Evolutionary conservation across 495 filamentous ascomycete genomes (phyloP), one percentile per base, ranked within the genome.

Genomic region (Penicillium salamii): DNA sequence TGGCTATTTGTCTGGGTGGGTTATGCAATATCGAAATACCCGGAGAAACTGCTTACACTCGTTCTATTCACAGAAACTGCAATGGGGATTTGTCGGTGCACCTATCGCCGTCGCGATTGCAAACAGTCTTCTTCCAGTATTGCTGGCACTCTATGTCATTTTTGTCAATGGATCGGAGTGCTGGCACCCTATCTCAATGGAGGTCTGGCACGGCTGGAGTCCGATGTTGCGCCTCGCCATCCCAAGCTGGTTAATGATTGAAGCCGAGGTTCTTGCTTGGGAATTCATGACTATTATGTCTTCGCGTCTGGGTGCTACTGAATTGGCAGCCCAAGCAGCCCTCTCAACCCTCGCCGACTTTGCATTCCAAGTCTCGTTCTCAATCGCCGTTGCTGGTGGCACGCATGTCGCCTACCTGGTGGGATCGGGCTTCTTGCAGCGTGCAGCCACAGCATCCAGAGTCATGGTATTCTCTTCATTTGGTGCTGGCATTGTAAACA

Each of bases 1-100:
- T 90, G 80, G 69, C 53, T 86, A 6, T 76, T 90, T 36, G 86
- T 90, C 9, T 88, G 82, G 84, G 75, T 71, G 46, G 23, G 61
- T 49, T 14, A 9, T 14, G 8, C 34, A 3, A 3, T 23, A 33
- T n/a, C 15, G 3, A 35, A 28, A 19, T 13, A 14, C 9, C 18
- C 3, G n/a, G 11, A 3, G 20, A n/a, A 50, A 5, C 3, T 9
- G 38, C 24, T 46, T 4, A 52, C 17, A 31, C 42, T 7, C 35
- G 18, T 15, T 32, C 11, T 33, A 7, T 32, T n/a, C 37, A 14
- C 39, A 51, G 45, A 59, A 67, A 47, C 57, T 82, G 17, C 55
- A 64, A 13, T 75, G 70, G 77, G 80, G 80, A n/a, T 81, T 82
- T 61, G 65, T 81, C 36, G 80, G 80, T 14, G 80, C 78, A 1